phyloP scores from a whole-genome alignment of 1,284 basidiomycete species.

The Heterobasidion annosum region DNA sequence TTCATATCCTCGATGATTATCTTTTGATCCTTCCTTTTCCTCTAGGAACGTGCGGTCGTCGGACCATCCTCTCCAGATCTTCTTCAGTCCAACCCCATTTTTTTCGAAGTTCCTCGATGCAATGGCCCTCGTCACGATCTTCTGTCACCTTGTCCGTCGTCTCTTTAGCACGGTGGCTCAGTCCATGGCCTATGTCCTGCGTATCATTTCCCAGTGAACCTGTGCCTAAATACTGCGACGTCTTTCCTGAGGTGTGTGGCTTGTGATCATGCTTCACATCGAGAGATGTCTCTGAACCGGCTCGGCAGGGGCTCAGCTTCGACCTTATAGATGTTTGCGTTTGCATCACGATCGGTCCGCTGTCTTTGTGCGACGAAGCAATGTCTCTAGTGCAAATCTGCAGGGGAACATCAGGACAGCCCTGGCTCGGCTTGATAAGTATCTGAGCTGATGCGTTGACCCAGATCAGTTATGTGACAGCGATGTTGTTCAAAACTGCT shows the following conservation, averaged over 20 bases:
- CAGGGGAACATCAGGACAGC: neutral
- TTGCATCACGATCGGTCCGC: no score
- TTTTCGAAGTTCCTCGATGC: neutral
- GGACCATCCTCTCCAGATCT: neutral
- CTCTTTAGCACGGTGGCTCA: no score
- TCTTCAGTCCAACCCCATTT: neutral
- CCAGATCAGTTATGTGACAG: no score
- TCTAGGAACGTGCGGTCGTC: neutral
- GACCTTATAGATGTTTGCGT: no score
- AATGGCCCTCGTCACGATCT: neutral
- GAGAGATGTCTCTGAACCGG: no score
- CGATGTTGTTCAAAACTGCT: no score
- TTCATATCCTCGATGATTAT: neutral
- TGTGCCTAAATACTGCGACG: no score
- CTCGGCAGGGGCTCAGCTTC: no score
- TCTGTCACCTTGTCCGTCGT: neutral
- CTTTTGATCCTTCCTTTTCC: neutral
- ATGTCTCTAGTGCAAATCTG: neutral
- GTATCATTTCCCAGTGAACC: no score
- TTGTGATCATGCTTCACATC: no score
- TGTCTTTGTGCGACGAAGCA: neutral
- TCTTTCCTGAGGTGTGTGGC: no score
- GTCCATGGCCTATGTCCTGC: no score
- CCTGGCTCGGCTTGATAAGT: neutral
- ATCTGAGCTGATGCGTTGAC: neutral